Conservation (phyloP, 2,329 filamentous ascomycete species). For the Fusarium chuoi region DNA sequence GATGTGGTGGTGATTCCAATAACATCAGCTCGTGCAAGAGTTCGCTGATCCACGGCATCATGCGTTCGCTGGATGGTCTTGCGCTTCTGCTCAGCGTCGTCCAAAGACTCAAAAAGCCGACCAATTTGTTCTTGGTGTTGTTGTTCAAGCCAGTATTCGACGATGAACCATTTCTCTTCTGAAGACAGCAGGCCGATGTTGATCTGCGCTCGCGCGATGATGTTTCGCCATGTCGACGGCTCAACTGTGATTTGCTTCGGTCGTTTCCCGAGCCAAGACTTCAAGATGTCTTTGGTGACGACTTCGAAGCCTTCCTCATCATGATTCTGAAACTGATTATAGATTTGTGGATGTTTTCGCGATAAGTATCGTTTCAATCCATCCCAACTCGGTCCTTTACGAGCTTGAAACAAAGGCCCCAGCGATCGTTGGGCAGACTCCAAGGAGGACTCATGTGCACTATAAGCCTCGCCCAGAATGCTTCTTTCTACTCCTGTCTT, state of each 20-base stretch:
- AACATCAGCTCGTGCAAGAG: slow-evolving; percentile 53
- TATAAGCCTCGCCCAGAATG: background rate
- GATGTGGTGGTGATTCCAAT: slow-evolving; percentile 69
- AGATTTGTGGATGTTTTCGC: background rate
- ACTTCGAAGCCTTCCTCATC: background rate
- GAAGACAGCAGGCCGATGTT: background rate
- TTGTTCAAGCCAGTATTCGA: background rate
- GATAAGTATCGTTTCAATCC: background rate
- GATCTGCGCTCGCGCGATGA: background rate
- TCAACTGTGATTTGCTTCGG: background rate
- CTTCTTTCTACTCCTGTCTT: slow-evolving; percentile 3
- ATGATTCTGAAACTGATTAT: background rate
- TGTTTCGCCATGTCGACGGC: background rate
- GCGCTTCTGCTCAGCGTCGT: background rate
- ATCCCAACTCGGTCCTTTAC: background rate
- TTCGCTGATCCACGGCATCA: slow-evolving; percentile 49
- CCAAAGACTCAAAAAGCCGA: background rate
- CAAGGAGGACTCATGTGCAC: background rate
- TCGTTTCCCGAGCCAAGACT: background rate
- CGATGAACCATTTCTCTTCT: slow-evolving; percentile 2
- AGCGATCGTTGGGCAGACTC: background rate
- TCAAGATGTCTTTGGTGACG: background rate
- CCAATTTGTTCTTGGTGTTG: background rate
- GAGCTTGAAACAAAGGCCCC: background rate
- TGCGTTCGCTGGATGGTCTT: slow-evolving; percentile 7